Conservation (phyloP, 257 asterid genomes). For the Plectranthus barbatus region DNA sequence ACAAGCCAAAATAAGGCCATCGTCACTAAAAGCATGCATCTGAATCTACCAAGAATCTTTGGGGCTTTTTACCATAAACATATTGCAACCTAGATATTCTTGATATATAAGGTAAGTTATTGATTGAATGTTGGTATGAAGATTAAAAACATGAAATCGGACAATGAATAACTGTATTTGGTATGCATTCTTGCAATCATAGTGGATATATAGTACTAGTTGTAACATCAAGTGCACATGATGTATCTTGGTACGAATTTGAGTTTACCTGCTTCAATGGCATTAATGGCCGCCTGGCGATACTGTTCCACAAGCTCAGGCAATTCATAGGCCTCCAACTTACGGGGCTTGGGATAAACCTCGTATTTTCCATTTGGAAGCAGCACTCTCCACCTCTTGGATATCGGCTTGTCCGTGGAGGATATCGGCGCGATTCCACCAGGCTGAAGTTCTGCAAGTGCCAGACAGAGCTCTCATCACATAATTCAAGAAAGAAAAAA, state of each 20-base stretch:
- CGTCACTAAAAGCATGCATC: no score
- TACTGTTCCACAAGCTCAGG: constrained; percentile 54
- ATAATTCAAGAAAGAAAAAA: no score
- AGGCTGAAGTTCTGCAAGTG: constrained; percentile 60
- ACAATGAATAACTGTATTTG: neutral
- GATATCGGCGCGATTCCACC: constrained; percentile 64
- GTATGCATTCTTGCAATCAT: neutral
- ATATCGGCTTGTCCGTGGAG: constrained; percentile 77
- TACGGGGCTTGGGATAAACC: constrained; percentile 64
- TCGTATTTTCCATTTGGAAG: constrained; percentile 69
- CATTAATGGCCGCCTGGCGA: constrained; percentile 79
- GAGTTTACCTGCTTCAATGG: constrained; percentile 84
- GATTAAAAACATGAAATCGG: neutral
- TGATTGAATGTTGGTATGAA: neutral
- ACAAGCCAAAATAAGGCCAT: no score
- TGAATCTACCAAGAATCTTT: no score
- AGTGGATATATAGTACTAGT: neutral
- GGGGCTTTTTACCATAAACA: no score
- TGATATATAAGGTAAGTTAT: no score
- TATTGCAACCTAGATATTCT: no score
- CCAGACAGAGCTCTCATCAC: neutral
- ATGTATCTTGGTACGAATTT: neutral
- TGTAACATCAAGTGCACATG: neutral
- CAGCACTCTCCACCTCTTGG: constrained; percentile 89
- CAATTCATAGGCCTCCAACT: constrained; percentile 41